These are phyloP conservation scores for Colletotrichum sp. DNA, from an alignment of 2,329 filamentous ascomycete species.

Conservation along the genomic window DNA sequence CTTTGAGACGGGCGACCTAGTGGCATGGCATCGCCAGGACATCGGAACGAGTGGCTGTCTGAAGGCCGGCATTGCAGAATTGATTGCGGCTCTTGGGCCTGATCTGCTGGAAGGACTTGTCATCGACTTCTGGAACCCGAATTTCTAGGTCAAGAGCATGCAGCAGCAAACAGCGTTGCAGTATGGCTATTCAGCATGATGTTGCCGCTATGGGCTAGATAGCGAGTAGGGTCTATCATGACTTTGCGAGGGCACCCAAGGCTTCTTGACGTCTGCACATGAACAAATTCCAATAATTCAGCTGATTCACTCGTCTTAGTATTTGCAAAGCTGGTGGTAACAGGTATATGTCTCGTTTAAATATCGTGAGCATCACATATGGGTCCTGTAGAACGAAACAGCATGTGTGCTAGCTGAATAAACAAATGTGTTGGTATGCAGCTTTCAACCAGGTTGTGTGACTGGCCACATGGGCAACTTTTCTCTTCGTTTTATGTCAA, in stretches of 20 bases:
- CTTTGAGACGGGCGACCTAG: constrained; percentile 56
- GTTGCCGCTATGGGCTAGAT: background rate
- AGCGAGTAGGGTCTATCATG: background rate
- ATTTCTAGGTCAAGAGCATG: background rate
- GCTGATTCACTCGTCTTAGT: background rate
- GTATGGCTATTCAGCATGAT: background rate
- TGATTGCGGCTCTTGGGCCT: constrained; percentile 70
- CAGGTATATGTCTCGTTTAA: background rate
- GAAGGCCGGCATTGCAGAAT: constrained; percentile 69
- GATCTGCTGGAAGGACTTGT: constrained; percentile 62
- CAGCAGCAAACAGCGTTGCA: background rate
- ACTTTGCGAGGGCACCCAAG: background rate
- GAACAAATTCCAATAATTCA: background rate
- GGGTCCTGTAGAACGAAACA: background rate
- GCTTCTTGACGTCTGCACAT: background rate
- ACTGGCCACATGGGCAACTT: background rate
- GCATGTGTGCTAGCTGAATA: background rate
- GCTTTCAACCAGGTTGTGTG: background rate
- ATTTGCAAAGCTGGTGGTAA: background rate
- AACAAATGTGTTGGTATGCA: background rate
- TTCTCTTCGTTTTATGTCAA: background rate
- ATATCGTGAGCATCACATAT: background rate
- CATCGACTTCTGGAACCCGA: constrained; percentile 55
- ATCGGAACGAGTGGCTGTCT: constrained; percentile 51
- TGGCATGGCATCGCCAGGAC: constrained; percentile 62